These are phyloP conservation scores for Heliocybe sulcata DNA, from an alignment of 1,284 basidiomycete species.

Conservation along the genomic window DNA sequence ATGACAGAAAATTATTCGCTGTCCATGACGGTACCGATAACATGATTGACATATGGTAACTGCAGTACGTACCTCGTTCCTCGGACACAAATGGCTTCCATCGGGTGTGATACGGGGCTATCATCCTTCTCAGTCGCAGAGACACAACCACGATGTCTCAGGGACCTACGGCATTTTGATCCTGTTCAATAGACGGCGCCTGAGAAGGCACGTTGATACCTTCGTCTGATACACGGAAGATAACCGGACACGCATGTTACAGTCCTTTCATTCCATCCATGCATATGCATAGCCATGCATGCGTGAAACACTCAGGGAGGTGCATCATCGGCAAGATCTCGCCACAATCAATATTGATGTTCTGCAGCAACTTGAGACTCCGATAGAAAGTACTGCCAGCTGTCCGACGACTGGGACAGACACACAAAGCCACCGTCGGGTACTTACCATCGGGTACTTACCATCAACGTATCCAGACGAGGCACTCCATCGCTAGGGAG, in stretches of 20 bases:
- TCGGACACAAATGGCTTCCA: neutral
- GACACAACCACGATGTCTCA: neutral
- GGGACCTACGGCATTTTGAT: neutral
- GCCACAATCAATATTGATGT: neutral
- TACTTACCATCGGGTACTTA: neutral
- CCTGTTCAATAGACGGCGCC: neutral
- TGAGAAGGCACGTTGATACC: no score
- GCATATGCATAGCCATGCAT: no score
- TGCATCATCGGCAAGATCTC: neutral
- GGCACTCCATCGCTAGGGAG: neutral
- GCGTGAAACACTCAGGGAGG: no score
- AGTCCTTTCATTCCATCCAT: no score
- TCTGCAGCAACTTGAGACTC: neutral
- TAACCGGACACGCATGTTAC: no score
- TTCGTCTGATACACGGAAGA: no score
- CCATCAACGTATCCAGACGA: no score
- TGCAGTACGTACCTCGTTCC: neutral
- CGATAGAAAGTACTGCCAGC: neutral
- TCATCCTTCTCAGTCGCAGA: neutral
- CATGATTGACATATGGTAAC: neutral
- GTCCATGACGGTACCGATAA: no score
- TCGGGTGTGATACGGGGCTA: neutral
- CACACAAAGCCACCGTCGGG: neutral
- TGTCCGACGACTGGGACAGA: neutral
- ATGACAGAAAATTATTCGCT: no score